Conservation (phyloP, 2,329 filamentous ascomycete species). For the Tricladium varicosporioides region DNA sequence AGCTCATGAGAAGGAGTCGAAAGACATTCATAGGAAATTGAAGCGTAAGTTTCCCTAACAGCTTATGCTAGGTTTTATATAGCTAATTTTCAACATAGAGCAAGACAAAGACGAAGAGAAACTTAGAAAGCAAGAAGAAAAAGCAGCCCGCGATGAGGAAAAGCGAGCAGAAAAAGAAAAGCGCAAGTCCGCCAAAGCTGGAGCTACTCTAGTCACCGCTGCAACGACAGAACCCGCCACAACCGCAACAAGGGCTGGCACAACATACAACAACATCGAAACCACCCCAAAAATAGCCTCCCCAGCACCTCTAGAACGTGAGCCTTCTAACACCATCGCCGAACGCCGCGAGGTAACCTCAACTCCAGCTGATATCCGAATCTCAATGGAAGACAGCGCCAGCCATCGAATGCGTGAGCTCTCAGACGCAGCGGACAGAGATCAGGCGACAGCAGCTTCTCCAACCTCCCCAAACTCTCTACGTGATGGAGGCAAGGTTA, state of each 20-base stretch:
- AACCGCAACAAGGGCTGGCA: background rate
- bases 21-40: conserved; percentile 51
- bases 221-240: conserved; percentile 3
- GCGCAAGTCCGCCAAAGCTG: conserved; percentile 43
- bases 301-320: background rate
- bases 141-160: conserved; percentile 51
- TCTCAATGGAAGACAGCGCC: conserved; percentile 31
- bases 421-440: conserved; percentile 21
- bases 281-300: conserved; percentile 1
- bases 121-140: conserved; percentile 49
- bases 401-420: conserved; percentile 24
- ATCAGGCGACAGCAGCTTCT: conserved; percentile 4
- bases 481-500: conserved; percentile 31
- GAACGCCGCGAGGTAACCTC: conserved; percentile 15
- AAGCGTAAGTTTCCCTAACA: conserved; percentile 52
- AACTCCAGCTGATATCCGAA: conserved; percentile 20
- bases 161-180: conserved; percentile 52
- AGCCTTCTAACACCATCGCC: conserved; percentile 8
- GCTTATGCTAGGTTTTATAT: background rate
- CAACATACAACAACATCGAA: background rate
- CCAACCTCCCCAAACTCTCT: conserved; percentile 7
- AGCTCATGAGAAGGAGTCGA: conserved; percentile 49
- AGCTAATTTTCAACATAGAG: conserved; percentile 24
- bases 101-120: conserved; percentile 43
- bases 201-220: background rate